Conservation (phyloP, 192 early-diverging fungal species). For the Podila clonocystis region DNA sequence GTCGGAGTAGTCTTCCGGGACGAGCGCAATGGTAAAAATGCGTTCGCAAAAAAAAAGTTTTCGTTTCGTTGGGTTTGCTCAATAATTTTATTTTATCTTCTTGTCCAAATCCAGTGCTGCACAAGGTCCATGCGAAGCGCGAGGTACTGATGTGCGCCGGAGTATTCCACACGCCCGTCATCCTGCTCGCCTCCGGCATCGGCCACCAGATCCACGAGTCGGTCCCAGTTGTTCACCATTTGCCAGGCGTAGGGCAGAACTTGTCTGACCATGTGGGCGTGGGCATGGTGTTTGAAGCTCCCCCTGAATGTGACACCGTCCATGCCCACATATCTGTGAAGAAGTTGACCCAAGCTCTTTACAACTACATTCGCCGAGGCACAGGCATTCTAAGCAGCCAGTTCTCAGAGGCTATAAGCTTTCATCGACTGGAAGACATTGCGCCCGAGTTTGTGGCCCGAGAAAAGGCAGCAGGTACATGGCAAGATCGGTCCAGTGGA, state of each 20-base stretch:
- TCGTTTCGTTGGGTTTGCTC: background rate
- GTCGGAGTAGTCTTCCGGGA: slow-evolving; percentile 27
- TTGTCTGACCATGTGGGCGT: background rate
- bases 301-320: background rate
- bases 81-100: background rate
- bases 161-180: slow-evolving; percentile 31
- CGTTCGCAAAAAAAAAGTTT: too few relatives aligned
- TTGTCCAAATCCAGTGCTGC: slow-evolving; percentile 8
- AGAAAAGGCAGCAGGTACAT: background rate
- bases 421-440: background rate
- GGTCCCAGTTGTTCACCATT: background rate
- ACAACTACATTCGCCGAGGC: background rate
- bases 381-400: background rate
- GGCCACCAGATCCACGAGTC: slow-evolving; percentile 23
- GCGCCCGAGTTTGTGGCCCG: background rate
- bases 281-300: background rate
- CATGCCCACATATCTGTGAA: background rate
- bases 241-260: background rate
- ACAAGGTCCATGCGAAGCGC: slow-evolving; percentile 11
- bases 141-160: slow-evolving; percentile 55
- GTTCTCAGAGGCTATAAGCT: background rate
- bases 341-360: background rate
- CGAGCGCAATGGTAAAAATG: slow-evolving; percentile 4
- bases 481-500: background rate
- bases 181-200: slow-evolving; percentile 55